Base-by-base conservation (phyloP, 441 rosid species). In the Adansonia grandidieri region DNA sequence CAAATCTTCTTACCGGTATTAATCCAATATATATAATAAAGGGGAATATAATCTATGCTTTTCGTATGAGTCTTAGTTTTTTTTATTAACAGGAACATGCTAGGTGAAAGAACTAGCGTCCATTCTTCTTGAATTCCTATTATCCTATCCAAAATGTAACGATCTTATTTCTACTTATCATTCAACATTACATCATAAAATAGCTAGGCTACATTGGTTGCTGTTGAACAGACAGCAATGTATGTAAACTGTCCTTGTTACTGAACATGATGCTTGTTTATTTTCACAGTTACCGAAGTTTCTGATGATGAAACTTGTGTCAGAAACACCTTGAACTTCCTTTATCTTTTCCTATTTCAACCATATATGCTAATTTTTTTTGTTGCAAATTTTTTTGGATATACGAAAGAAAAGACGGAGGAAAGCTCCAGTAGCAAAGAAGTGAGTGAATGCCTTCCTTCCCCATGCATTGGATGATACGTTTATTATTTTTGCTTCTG, bases 341-440 rank as follows among this genome's bases (percentile, higher is more conserved):
- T n/a, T 40, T 64, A 9, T 13, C 19, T 40, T 32, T 32, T 9
- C 71, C 14, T 37, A 4, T 66, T 42, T 17, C 28, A n/a, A 9
- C 51, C 71, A 42, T 65, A 42, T 3, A 65, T 66, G 51, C 53
- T 73, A 28, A 45, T n/a, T 48, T 7, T 61, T 7, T 61, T 24
- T 22, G 6, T 19, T 42, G 40, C 13, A 44, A 47, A 9, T 3
- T 1, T 32, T 4, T 14, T 62, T 40, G 66, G 69, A 64, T 78
- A 77, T 87, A 84, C 85, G 80, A 77, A 68, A 51, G 51, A 14
- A 13, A 74, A 81, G 83, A 81, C 74, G 84, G 82, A 73, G 79
- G 54, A 66, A 65, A 62, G 17, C 17, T 28, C 61, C 3, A 15
- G 66, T 58, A 40, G 82, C 65, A 60, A 80, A 32, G 73, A 71